Conservation (phyloP, 768 basidiomycete species). For the Boletus patriciae region DNA sequence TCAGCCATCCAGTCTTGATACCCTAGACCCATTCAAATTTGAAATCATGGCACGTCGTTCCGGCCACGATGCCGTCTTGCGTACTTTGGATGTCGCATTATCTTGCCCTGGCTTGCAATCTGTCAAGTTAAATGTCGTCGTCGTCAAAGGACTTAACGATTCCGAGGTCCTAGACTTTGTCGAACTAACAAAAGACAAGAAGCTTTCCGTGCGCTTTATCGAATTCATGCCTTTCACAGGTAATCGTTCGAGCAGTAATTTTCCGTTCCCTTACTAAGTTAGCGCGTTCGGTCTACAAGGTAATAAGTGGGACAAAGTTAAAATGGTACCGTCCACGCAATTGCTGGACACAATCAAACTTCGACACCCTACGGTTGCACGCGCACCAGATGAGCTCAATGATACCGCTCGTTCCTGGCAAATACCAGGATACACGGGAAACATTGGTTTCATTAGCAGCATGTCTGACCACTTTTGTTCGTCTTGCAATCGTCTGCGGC, state of each 20-base stretch:
- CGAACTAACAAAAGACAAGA: slow-evolving; percentile 63
- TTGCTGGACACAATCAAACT: slow-evolving; percentile 52
- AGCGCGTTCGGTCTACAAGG: slow-evolving; percentile 42
- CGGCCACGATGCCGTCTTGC: slow-evolving; percentile 75
- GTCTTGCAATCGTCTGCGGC: slow-evolving; percentile 77
- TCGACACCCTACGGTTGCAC: slow-evolving; percentile 50
- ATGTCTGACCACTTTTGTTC: slow-evolving; percentile 94
- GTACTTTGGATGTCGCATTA: slow-evolving; percentile 63
- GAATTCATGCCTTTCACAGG: slow-evolving; percentile 96
- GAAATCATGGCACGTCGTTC: slow-evolving; percentile 80
- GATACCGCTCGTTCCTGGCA: slow-evolving; percentile 82
- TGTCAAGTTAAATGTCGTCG: slow-evolving; percentile 83
- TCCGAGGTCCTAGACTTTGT: slow-evolving; percentile 78
- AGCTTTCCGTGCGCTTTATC: slow-evolving; percentile 79
- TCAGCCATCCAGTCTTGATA: slow-evolving; percentile 63
- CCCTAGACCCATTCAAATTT: slow-evolving; percentile 83
- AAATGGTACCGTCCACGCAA: slow-evolving; percentile 77
- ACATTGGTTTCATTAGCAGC: slow-evolving; percentile 86
- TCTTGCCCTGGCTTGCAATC: slow-evolving; percentile 48
- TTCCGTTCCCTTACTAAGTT: slow-evolving; percentile 4
- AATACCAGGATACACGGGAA: slow-evolving; percentile 69
- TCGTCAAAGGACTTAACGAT: slow-evolving; percentile 81
- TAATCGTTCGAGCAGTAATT: slow-evolving; percentile 31
- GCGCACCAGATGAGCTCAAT: slow-evolving; percentile 64
- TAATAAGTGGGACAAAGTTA: slow-evolving; percentile 80